Percentiles rank a stretch among this genome's conserved stretches.
These are phyloP conservation scores for Decorospora gaudefroyi DNA, from an alignment of 2,329 filamentous ascomycete species.

Conservation along the genomic window DNA sequence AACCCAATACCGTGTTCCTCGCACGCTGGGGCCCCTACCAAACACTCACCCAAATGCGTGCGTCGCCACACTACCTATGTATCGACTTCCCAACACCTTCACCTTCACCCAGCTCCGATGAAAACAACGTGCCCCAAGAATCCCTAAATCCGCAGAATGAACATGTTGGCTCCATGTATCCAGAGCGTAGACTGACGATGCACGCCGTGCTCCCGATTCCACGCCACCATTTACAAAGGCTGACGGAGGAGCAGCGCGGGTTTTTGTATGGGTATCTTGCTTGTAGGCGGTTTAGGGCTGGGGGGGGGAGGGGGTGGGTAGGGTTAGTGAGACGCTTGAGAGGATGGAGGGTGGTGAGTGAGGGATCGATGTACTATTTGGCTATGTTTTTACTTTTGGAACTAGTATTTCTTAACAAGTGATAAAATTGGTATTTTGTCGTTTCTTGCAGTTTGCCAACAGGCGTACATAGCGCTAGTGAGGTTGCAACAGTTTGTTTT, in stretches of 20 bases:
- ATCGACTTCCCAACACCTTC: neutral
- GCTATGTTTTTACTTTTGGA: too few species aligned
- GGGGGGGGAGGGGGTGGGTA: neutral
- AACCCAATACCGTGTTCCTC: neutral
- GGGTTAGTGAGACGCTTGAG: neutral
- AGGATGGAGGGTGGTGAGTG: neutral
- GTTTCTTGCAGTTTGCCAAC: too few species aligned
- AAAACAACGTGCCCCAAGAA: too few species aligned
- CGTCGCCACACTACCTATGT: neutral
- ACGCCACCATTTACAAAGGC: neutral
- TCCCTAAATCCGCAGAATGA: too few species aligned
- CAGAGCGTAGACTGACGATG: neutral
- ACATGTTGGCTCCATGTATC: neutral
- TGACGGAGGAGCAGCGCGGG: neutral
- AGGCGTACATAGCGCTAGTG: too few species aligned
- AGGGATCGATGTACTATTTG: neutral
- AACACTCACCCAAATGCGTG: neutral
- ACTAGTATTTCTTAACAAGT: neutral
- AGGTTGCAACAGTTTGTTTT: too few species aligned
- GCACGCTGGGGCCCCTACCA: slow-evolving; percentile 1
- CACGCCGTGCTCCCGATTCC: slow-evolving; percentile 1
- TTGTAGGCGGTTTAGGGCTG: neutral
- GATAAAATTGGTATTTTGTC: too few species aligned
- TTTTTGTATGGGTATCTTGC: neutral
- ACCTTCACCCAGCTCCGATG: neutral